Percentiles rank a stretch among this genome's conserved stretches.
Conservation (phyloP, 23 red algal species). For the Gracilaria caudata region DNA sequence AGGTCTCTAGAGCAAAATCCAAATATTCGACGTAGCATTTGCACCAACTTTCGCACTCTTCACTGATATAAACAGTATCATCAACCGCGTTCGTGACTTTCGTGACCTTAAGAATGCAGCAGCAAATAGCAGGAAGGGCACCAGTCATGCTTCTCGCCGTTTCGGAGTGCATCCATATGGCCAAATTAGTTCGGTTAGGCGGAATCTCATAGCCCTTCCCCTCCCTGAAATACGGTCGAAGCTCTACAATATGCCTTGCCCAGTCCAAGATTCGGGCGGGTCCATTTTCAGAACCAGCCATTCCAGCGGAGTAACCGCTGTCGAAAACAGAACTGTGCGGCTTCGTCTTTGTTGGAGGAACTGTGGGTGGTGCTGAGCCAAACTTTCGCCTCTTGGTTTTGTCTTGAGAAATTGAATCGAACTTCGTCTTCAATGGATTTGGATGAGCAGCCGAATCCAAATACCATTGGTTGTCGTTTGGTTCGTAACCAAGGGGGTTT, state of each 20-base stretch:
- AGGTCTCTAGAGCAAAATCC: constrained; percentile 8
- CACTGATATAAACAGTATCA: constrained; percentile 25
- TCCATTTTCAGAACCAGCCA: not conserved
- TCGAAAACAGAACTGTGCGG: constrained; percentile 15
- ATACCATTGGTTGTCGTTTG: not conserved
- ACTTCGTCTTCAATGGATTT: not conserved
- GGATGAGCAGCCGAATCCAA: not conserved
- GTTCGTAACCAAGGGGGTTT: not conserved
- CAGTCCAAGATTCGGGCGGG: not conserved
- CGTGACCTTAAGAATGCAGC: constrained; percentile 33
- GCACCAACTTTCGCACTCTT: constrained; percentile 47
- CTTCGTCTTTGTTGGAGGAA: not conserved
- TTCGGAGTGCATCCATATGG: constrained; percentile 62
- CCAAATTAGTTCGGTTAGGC: not conserved
- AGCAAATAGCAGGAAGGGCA: constrained; percentile 30
- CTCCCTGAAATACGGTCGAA: constrained; percentile 7
- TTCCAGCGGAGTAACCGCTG: constrained; percentile 5
- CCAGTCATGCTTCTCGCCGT: constrained; percentile 30
- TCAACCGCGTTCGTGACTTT: constrained; percentile 14
- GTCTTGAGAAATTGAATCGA: not conserved
- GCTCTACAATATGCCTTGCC: constrained; percentile 33
- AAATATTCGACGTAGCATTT: constrained; percentile 40
- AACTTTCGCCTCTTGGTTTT: constrained; percentile 1
- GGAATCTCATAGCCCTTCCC: constrained; percentile 35
- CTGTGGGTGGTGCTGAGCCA: not conserved